Percentiles rank a stretch among this genome's conserved stretches.
phyloP scores from a whole-genome alignment of 495 filamentous ascomycete genomes.

The Lasiosphaeria miniovina region DNA sequence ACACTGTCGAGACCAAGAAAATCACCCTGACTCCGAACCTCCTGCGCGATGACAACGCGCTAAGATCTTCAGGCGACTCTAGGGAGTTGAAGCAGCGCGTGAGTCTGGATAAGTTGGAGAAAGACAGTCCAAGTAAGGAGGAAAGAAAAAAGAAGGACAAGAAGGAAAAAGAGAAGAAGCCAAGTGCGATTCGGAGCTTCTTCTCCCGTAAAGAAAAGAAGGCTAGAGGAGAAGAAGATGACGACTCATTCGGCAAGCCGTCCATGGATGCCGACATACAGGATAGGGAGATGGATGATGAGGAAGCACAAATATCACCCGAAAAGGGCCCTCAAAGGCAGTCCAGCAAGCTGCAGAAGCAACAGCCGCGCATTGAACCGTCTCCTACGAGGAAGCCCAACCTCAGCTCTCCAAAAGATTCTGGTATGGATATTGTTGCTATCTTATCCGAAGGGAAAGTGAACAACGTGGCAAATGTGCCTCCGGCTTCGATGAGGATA shows the following conservation, averaged over 20 bases:
- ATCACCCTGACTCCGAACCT: slow-evolving; percentile 94
- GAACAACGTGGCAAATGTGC: slow-evolving; percentile 43
- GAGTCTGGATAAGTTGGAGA: slow-evolving; percentile 58
- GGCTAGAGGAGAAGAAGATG: slow-evolving; percentile 63
- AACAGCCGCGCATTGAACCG: slow-evolving; percentile 49
- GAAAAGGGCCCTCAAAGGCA: slow-evolving; percentile 53
- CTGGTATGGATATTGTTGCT: slow-evolving; percentile 29
- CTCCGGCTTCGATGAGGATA: slow-evolving; percentile 56
- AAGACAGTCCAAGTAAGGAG: slow-evolving; percentile 44
- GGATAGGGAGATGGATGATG: slow-evolving; percentile 46
- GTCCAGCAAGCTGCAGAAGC: slow-evolving; percentile 74
- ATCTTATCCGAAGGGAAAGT: slow-evolving; percentile 38
- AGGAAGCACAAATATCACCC: slow-evolving; percentile 35
- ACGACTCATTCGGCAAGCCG: slow-evolving; percentile 63
- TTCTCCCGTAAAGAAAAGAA: slow-evolving; percentile 97
- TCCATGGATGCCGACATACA: slow-evolving; percentile 47
- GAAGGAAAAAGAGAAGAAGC: slow-evolving; percentile 88
- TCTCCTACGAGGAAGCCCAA: slow-evolving; percentile 49
- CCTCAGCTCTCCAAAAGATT: slow-evolving; percentile 20
- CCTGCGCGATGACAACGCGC: slow-evolving; percentile 77
- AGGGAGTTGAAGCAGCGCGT: slow-evolving; percentile 57
- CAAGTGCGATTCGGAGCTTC: slow-evolving; percentile 85
- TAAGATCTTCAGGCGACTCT: slow-evolving; percentile 56
- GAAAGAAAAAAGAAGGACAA: slow-evolving; percentile 65
- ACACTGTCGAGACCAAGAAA: slow-evolving; percentile 91